Conservation (phyloP, 176 grass and related monocot species). For the Musa acuminata region DNA sequence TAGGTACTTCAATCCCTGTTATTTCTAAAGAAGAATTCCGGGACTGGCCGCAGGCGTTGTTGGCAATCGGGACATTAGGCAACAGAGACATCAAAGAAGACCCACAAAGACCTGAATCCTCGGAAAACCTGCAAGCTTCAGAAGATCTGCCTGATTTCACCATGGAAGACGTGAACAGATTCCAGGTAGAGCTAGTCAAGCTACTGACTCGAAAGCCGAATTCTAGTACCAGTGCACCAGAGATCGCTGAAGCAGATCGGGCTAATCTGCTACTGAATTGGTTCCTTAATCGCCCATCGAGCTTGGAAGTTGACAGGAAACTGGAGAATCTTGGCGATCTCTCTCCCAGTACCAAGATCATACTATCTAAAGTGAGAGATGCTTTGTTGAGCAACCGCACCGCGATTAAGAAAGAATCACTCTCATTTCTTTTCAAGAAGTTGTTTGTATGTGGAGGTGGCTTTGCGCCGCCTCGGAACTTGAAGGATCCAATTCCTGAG, state of each 20-base stretch:
- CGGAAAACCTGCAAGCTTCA: conserved; percentile 8
- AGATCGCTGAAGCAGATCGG: conserved; percentile 1
- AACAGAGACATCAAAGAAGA: conserved; percentile 28
- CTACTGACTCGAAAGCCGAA: conserved; percentile 21
- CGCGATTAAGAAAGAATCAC: conserved; percentile 43
- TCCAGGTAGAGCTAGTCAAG: conserved; percentile 57
- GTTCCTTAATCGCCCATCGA: not conserved
- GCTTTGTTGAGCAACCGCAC: conserved; percentile 25
- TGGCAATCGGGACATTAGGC: conserved; percentile 71
- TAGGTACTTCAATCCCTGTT: conserved; percentile 32
- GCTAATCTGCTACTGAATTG: not conserved
- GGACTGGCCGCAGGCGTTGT: conserved; percentile 28
- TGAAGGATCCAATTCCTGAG: conserved; percentile 40
- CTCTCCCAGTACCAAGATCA: conserved; percentile 31
- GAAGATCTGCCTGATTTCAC: conserved; percentile 60
- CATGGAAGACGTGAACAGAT: conserved; percentile 64
- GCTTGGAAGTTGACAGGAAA: conserved; percentile 2
- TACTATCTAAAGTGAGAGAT: conserved; percentile 40
- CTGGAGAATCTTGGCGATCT: conserved; percentile 19
- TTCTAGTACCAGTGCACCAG: not conserved
- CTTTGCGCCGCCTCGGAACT: conserved; percentile 22
- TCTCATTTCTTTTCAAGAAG: conserved; percentile 45
- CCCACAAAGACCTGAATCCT: conserved; percentile 18
- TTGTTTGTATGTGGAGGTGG: conserved; percentile 47
- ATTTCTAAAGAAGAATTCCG: conserved; percentile 23